Percentiles rank a stretch among this genome's conserved stretches.
These are phyloP conservation scores for Apostasia ramifera DNA, from an alignment of 106 monocot species.

Conservation along the genomic window DNA sequence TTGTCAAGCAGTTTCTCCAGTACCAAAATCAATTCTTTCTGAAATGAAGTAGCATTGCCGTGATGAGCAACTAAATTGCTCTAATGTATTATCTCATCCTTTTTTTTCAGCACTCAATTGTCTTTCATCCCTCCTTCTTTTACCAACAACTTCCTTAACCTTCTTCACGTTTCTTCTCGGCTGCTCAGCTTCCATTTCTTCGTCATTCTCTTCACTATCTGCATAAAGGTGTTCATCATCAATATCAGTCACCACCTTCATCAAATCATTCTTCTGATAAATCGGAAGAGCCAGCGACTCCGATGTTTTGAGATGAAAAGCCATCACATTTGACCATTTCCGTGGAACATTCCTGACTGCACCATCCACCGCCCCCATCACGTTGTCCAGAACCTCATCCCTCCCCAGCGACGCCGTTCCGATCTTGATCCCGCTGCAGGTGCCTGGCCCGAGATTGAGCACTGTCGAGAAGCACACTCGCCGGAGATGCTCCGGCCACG, in stretches of 20 bases:
- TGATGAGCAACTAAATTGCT: too few species aligned
- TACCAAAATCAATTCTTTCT: too few species aligned
- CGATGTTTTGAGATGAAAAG: conserved; percentile 10
- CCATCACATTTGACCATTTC: conserved; percentile 13
- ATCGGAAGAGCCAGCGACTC: conserved; percentile 16
- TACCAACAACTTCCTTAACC: not conserved
- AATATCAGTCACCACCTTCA: not conserved
- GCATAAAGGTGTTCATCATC: not conserved
- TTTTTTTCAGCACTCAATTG: not conserved
- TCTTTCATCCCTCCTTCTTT: not conserved
- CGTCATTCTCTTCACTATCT: not conserved
- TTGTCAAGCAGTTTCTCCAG: too few species aligned
- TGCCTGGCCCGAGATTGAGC: conserved; percentile 7
- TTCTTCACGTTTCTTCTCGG: not conserved
- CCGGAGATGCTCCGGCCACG: conserved; percentile 4
- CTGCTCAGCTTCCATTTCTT: not conserved
- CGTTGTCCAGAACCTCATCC: conserved; percentile 12
- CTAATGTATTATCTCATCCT: too few species aligned
- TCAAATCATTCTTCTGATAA: conserved; percentile 5
- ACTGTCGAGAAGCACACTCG: not conserved
- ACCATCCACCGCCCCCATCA: conserved; percentile 7
- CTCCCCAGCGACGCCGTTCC: conserved; percentile 3
- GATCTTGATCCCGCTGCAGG: conserved; percentile 2
- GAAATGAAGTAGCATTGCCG: too few species aligned
- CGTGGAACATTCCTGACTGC: conserved; percentile 6